A percentile compares a stretch with the other conserved stretches of the same genome.
Evolutionary conservation across 2,329 filamentous ascomycete species (phyloP).

Genomic region (Blastomyces silverae): DNA sequence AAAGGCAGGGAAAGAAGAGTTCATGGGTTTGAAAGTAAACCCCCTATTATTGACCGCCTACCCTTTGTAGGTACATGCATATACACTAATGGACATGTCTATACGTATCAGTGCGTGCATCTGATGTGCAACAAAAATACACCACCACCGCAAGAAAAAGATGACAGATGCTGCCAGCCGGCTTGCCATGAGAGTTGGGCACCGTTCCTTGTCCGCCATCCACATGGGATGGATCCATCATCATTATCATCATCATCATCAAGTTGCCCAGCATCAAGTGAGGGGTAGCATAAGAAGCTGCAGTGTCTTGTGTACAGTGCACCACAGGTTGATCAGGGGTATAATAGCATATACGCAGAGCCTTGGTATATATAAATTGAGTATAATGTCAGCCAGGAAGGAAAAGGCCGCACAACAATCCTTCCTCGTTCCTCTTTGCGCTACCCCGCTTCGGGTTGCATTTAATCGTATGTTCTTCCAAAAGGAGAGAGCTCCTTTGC

Average conservation of each 20-base stretch:
- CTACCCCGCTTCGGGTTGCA: not conserved
- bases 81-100: not conserved
- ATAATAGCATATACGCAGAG: not conserved
- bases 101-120: not conserved
- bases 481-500: not conserved
- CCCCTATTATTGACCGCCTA: not conserved
- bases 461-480: slow-evolving; percentile 1
- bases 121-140: not conserved
- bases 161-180: not conserved
- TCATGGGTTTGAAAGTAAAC: not conserved
- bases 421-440: not conserved
- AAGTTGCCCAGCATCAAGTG: not conserved
- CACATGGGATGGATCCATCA: slow-evolving; percentile 1
- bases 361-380: not conserved
- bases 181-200: not conserved
- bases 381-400: not conserved
- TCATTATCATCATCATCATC: not conserved
- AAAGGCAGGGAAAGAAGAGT: not conserved
- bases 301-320: not conserved
- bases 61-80: not conserved
- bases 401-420: not conserved
- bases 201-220: not conserved
- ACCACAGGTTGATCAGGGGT: not conserved
- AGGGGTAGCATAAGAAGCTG: not conserved
- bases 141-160: not conserved